Conservation (phyloP, 768 basidiomycete species). For the Lactarius tabidus region DNA sequence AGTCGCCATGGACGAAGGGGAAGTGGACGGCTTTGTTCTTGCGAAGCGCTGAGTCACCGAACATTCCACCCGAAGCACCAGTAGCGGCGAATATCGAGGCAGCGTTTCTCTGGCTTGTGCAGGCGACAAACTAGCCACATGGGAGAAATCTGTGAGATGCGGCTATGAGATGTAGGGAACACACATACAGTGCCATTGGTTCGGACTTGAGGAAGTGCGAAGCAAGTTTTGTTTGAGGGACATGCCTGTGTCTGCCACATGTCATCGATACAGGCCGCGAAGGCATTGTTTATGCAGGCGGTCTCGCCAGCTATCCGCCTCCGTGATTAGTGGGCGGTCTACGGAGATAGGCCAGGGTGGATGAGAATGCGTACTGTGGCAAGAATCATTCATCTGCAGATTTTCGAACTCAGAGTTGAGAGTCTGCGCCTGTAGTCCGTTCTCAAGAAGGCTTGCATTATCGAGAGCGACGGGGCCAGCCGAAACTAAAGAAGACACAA, state of each 20-base stretch:
- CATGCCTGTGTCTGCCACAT: conserved; percentile 42
- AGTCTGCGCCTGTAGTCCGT: conserved; percentile 48
- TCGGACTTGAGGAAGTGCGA: conserved; percentile 47
- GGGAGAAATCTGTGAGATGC: neutral
- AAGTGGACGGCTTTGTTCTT: conserved; percentile 25
- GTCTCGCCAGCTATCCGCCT: conserved; percentile 37
- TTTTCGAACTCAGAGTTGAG: conserved; percentile 46
- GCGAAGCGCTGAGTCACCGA: conserved; percentile 29
- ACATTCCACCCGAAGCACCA: conserved; percentile 44
- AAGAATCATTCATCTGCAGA: conserved; percentile 41
- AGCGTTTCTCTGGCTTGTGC: conserved; percentile 49
- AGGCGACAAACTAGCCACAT: conserved; percentile 41
- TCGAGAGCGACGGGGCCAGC: conserved; percentile 37
- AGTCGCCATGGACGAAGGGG: conserved; percentile 17
- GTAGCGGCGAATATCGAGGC: conserved; percentile 43
- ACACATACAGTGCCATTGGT: conserved; percentile 44
- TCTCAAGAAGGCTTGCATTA: conserved; percentile 41
- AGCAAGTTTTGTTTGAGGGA: conserved; percentile 40
- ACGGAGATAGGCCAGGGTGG: neutral
- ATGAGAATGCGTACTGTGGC: conserved; percentile 38
- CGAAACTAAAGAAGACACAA: conserved; percentile 31
- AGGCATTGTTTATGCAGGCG: conserved; percentile 42
- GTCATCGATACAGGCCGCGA: conserved; percentile 41
- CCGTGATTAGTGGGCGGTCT: neutral
- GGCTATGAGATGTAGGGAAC: neutral